Evolutionary conservation across 148 eudicot genomes (phyloP).

Genomic region (Bassia scoparia): DNA sequence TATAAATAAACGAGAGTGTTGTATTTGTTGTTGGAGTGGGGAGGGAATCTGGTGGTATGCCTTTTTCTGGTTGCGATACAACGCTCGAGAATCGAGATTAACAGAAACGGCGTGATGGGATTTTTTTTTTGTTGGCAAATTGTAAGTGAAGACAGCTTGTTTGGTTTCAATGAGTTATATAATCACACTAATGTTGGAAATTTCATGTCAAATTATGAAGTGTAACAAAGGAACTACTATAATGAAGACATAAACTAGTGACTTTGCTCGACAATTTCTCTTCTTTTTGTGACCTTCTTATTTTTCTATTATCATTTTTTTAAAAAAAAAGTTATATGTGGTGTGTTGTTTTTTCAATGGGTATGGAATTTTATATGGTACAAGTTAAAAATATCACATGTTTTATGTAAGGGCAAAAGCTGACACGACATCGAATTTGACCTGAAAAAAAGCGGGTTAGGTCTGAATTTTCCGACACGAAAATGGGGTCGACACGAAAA

Average conservation of each 20-base stretch:
- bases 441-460: no score
- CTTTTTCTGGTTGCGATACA: no score
- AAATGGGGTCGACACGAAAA: no score
- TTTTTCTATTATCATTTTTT: neutral
- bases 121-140: constrained; percentile 1
- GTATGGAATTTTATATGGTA: no score
- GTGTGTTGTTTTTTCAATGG: no score
- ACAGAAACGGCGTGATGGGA: neutral
- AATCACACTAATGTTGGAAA: neutral
- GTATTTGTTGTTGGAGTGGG: neutral
- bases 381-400: no score
- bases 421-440: no score
- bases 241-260: neutral
- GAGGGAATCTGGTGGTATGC: constrained; percentile 14
- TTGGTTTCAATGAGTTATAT: neutral
- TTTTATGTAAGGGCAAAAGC: no score
- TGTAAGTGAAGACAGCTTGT: neutral
- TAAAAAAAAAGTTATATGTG: no score
- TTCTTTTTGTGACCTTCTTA: neutral
- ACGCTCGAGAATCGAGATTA: constrained; percentile 1
- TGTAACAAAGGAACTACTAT: neutral
- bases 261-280: neutral
- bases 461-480: no score
- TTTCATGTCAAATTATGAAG: neutral
- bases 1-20: no score